Evolutionary conservation across 1,284 basidiomycete species (phyloP).

Genomic region (Papiliotrema fonsecae): DNA sequence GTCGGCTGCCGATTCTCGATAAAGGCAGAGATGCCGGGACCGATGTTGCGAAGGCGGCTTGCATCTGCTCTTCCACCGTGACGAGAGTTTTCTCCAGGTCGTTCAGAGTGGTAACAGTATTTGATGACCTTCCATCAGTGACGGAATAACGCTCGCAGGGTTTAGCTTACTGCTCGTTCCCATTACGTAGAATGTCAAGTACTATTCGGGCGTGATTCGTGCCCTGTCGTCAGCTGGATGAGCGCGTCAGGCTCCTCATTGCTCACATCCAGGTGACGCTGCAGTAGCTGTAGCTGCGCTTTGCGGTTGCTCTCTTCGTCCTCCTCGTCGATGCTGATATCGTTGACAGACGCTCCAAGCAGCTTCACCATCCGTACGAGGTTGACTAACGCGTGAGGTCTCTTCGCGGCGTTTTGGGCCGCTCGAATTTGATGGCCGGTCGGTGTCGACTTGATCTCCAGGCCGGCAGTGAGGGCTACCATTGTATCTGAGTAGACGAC

Average conservation of each 20-base stretch:
- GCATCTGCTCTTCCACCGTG: slow-evolving; percentile 13
- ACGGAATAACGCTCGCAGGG: neutral
- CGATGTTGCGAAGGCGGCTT: neutral
- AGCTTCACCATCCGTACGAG: slow-evolving; percentile 40
- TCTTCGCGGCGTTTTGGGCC: slow-evolving; percentile 25
- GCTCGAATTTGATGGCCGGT: slow-evolving; percentile 25
- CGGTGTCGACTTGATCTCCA: slow-evolving; percentile 5
- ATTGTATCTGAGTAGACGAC: too few relatives aligned
- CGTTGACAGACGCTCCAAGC: slow-evolving; percentile 19
- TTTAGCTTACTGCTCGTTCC: slow-evolving; percentile 35
- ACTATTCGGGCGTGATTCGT: slow-evolving; percentile 36
- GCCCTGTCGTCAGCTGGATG: slow-evolving; percentile 20
- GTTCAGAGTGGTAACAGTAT: slow-evolving; percentile 11
- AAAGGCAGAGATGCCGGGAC: slow-evolving; percentile 6
- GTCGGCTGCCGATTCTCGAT: slow-evolving; percentile 1
- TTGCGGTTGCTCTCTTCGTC: slow-evolving; percentile 1
- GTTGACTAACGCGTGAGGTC: slow-evolving; percentile 41
- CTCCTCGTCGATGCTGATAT: slow-evolving; percentile 13
- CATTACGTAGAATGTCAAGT: slow-evolving; percentile 25
- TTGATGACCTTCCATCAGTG: slow-evolving; percentile 20
- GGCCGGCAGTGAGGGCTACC: neutral
- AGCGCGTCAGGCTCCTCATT: neutral
- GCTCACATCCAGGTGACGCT: slow-evolving; percentile 39
- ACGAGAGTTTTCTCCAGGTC: slow-evolving; percentile 15
- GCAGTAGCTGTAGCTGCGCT: slow-evolving; percentile 29